Evolutionary conservation across 768 basidiomycete genomes (phyloP).

Genomic region (Trametes villosa): DNA sequence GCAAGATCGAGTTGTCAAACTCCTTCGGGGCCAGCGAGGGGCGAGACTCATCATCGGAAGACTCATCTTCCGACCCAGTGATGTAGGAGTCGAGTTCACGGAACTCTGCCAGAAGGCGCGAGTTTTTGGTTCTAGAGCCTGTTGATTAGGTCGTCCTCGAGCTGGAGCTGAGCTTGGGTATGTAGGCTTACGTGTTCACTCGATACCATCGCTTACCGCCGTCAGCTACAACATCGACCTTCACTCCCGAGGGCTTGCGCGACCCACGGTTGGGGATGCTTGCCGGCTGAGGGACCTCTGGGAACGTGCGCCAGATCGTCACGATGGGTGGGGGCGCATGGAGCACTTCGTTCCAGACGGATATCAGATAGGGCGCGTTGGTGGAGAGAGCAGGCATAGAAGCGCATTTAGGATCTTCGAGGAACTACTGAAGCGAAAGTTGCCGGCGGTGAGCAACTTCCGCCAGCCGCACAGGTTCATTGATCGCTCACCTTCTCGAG

Average conservation of each 20-base stretch:
- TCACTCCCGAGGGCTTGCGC: constrained; percentile 47
- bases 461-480: background rate
- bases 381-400: constrained; percentile 62
- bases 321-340: constrained; percentile 60
- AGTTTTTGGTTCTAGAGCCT: constrained; percentile 66
- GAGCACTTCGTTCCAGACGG: constrained; percentile 82
- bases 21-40: constrained; percentile 52
- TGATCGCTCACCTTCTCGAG: constrained; percentile 42
- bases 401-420: constrained; percentile 49
- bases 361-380: constrained; percentile 79
- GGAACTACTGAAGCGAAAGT: constrained; percentile 58
- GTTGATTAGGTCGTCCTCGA: background rate
- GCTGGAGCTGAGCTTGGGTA: too few species aligned
- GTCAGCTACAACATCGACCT: constrained; percentile 82
- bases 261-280: constrained; percentile 23
- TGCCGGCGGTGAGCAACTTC: background rate
- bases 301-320: constrained; percentile 62
- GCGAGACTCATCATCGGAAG: constrained; percentile 20
- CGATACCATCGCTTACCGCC: constrained; percentile 80
- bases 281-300: constrained; percentile 24
- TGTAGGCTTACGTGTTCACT: constrained; percentile 76
- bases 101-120: constrained; percentile 78
- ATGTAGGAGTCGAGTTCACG: constrained; percentile 84
- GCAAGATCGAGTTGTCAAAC: constrained; percentile 75
- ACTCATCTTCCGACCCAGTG: constrained; percentile 59